Evolutionary conservation across 805 yeast species (phyloP).

Genomic region (Candida railenensis): DNA sequence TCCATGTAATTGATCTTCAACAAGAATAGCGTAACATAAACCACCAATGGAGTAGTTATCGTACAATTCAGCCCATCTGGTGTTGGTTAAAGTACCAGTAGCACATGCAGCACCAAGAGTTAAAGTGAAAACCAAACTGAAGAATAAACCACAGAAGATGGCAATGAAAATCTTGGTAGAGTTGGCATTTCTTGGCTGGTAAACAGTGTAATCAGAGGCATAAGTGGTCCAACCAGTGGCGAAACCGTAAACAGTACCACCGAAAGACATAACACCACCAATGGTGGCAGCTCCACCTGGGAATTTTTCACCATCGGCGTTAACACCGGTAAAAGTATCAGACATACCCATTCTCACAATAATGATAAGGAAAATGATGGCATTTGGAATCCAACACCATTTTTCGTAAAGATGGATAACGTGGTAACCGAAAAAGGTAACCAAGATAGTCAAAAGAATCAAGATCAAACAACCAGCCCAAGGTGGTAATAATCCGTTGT

Average conservation of each 20-base stretch:
- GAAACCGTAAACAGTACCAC: conserved; percentile 81
- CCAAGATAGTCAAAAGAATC: conserved; percentile 62
- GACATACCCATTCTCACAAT: conserved; percentile 74
- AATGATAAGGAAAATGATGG: conserved; percentile 69
- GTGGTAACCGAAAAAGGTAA: conserved; percentile 82
- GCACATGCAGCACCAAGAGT: conserved; percentile 85
- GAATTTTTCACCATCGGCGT: conserved; percentile 30
- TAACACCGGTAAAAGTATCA: conserved; percentile 51
- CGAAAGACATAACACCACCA: conserved; percentile 75
- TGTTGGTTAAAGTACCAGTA: conserved; percentile 53
- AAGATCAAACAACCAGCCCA: conserved; percentile 89
- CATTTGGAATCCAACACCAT: conserved; percentile 85
- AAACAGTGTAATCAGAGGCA: conserved; percentile 89
- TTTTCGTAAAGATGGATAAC: conserved; percentile 81
- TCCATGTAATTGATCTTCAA: conserved; percentile 76
- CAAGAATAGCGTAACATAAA: conserved; percentile 73
- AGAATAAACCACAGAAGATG: conserved; percentile 59
- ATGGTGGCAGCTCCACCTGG: conserved; percentile 65
- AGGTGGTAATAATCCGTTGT: conserved; percentile 67
- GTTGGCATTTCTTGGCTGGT: conserved; percentile 69
- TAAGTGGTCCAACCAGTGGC: conserved; percentile 95
- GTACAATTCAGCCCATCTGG: conserved; percentile 47
- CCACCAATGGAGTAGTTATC: conserved; percentile 69
- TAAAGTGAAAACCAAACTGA: conserved; percentile 72
- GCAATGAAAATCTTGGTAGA: conserved; percentile 60